Evolutionary conservation across 352 stramenopile genomes (phyloP).

Genomic region (Pilasporangium apinafurcum): DNA sequence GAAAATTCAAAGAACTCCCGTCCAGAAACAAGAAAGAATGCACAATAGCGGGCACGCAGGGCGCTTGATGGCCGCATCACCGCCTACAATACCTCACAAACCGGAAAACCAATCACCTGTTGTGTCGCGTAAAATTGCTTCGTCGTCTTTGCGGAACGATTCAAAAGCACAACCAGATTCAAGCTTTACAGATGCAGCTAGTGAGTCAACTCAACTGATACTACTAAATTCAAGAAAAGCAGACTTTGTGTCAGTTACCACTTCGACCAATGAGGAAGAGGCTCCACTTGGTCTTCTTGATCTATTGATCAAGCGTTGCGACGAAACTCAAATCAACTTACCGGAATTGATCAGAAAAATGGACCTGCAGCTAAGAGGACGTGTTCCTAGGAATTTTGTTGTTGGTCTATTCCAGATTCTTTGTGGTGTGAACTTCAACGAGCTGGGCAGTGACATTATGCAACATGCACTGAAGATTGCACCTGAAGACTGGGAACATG

Average conservation of each 20-base stretch:
- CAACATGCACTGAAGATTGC: slow-evolving; percentile 8
- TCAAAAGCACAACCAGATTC: too few relatives aligned
- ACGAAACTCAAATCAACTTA: slow-evolving; percentile 18
- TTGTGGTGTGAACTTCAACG: slow-evolving; percentile 2
- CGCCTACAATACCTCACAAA: too few relatives aligned
- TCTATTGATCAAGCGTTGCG: slow-evolving; percentile 19
- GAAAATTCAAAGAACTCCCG: slow-evolving; percentile 17
- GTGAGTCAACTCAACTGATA: too few relatives aligned
- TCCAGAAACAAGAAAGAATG: slow-evolving; percentile 10
- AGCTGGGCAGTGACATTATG: slow-evolving; percentile 2
- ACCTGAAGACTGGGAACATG: slow-evolving; percentile 8
- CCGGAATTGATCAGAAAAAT: slow-evolving; percentile 12
- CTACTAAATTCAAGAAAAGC: too few relatives aligned
- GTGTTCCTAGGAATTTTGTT: slow-evolving; percentile 18
- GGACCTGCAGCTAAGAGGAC: slow-evolving; percentile 15
- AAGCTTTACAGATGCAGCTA: too few relatives aligned
- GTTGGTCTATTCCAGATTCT: slow-evolving; percentile 19
- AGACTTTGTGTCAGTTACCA: slow-evolving; percentile 19
- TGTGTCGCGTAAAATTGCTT: too few relatives aligned
- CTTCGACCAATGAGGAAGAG: slow-evolving; percentile 11
- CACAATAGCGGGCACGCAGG: not conserved
- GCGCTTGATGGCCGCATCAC: too few relatives aligned
- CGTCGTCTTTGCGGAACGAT: too few relatives aligned
- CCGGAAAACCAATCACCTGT: too few relatives aligned
- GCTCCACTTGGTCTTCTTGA: slow-evolving; percentile 7